Evolutionary conservation across 371 early-diverging fungal genomes (phyloP).

Genomic region (Basidiobolus meristosporus): DNA sequence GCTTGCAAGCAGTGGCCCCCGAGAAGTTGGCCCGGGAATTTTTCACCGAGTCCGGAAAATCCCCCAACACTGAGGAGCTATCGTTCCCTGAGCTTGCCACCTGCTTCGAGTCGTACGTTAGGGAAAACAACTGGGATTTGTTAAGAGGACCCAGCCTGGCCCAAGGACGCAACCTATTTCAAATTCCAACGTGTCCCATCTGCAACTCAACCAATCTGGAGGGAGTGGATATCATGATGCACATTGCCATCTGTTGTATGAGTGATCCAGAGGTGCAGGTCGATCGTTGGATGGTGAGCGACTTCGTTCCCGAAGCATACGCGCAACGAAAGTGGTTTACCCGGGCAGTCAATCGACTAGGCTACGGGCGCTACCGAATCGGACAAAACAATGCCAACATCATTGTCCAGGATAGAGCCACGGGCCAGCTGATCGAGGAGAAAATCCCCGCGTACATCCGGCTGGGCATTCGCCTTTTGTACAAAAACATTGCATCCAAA

Average conservation of each 20-base stretch:
- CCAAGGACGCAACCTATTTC: constrained; percentile 26
- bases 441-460: constrained; percentile 69
- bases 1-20: constrained; percentile 47
- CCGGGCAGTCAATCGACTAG: constrained; percentile 48
- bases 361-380: constrained; percentile 49
- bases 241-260: constrained; percentile 52
- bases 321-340: constrained; percentile 68
- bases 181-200: constrained; percentile 44
- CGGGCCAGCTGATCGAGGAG: constrained; percentile 61
- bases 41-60: constrained; percentile 32
- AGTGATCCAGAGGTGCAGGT: constrained; percentile 32
- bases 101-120: constrained; percentile 24
- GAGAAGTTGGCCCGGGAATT: constrained; percentile 41
- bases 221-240: constrained; percentile 59
- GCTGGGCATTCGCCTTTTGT: constrained; percentile 63
- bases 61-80: constrained; percentile 31
- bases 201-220: constrained; percentile 22
- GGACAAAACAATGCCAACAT: constrained; percentile 65
- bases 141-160: too few relatives aligned
- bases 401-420: constrained; percentile 49
- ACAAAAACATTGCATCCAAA: constrained; percentile 26
- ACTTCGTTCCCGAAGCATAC: constrained; percentile 55
- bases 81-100: constrained; percentile 39
- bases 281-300: constrained; percentile 47
- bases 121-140: too few relatives aligned